Conservation (phyloP, 805 yeast species). For the Ogataea ganodermae region DNA sequence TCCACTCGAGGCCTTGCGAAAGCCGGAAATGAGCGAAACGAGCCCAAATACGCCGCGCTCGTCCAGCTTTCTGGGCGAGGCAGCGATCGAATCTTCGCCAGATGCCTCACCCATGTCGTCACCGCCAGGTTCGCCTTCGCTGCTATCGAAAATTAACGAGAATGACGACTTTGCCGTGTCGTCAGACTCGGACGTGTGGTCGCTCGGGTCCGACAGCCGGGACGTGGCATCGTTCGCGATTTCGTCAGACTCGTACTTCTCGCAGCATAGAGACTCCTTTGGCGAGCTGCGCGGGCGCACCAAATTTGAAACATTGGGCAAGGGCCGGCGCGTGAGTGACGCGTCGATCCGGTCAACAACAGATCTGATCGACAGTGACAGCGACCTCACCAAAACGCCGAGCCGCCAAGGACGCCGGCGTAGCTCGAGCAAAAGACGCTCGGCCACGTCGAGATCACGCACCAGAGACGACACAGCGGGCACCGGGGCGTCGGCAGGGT, state of each 20-base stretch:
- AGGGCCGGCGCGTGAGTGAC: constrained; percentile 31
- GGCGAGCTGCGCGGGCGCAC: constrained; percentile 27
- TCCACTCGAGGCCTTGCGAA: not conserved
- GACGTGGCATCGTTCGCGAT: constrained; percentile 23
- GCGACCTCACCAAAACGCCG: constrained; percentile 25
- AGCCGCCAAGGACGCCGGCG: constrained; percentile 17
- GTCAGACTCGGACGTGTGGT: constrained; percentile 35
- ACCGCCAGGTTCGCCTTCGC: constrained; percentile 31
- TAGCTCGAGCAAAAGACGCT: constrained; percentile 20
- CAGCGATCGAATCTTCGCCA: constrained; percentile 20
- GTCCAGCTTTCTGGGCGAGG: not conserved
- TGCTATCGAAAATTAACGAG: constrained; percentile 29
- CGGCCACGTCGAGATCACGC: constrained; percentile 20
- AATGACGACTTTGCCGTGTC: constrained; percentile 35
- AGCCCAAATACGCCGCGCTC: constrained; percentile 5
- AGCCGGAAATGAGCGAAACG: constrained; percentile 3
- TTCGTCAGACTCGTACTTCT: constrained; percentile 38
- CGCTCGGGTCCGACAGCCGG: constrained; percentile 24
- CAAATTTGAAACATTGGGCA: constrained; percentile 17
- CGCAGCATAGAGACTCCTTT: constrained; percentile 34
- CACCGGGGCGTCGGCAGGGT: constrained; percentile 11
- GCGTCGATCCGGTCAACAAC: constrained; percentile 27
- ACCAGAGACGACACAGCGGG: constrained; percentile 15
- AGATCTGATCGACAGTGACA: constrained; percentile 26
- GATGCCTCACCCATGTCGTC: constrained; percentile 9